Base-by-base conservation (phyloP, 1,139 yeast genomes). In the Nakaseomyces nivariensis region DNA sequence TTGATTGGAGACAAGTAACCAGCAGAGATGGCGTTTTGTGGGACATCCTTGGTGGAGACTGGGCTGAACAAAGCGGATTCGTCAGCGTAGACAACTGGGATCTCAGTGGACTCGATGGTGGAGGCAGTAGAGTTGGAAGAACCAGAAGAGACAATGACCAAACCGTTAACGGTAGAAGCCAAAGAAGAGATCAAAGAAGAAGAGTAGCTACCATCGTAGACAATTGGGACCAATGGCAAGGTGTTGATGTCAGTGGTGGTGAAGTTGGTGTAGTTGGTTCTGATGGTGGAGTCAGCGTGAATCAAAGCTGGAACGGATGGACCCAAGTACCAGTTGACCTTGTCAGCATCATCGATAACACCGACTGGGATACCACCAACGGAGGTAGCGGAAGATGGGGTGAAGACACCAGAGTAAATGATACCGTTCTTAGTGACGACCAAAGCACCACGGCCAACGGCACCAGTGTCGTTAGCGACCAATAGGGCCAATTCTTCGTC, bases 1-100 rank as follows among this genome's bases (percentile, higher is more conserved):
- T 64, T 59, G 42, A 55, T 49, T 48, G 68, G 67, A 37, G 66
- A 56, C 48, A 64, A 51, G 50, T 56, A 56, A 41, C 67, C 67
- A 33, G 61, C 67, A 31, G 61, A 60, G 46, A 62, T 54, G 24
- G 64, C 55, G 42, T 58, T 58, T 2, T 38, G 46, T 47, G 64
- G 63, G 31, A 61, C 59, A 47, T 60, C 63, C 31, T 51, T 55
- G 13, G 43, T 27, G 32, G 51, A 40, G n/a, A 57, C 53, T 46
- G 47, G 49, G 45, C 45, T 49, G 41, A 58, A 49, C 34, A 54
- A 54, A 13, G 56, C 54, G 11, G 50, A 47, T 27, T 51, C 46
- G 26, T 53, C 55, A 32, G 65, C 55, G 54, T 53, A 60, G 29
- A 61, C 65, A 37, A 61, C 55, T 47, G 65, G 65, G 27, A 55